Evolutionary conservation across 2,329 filamentous ascomycete species (phyloP), one percentile per base, ranked within the genome.

Genomic region (Cladophialophora bantiana): DNA sequence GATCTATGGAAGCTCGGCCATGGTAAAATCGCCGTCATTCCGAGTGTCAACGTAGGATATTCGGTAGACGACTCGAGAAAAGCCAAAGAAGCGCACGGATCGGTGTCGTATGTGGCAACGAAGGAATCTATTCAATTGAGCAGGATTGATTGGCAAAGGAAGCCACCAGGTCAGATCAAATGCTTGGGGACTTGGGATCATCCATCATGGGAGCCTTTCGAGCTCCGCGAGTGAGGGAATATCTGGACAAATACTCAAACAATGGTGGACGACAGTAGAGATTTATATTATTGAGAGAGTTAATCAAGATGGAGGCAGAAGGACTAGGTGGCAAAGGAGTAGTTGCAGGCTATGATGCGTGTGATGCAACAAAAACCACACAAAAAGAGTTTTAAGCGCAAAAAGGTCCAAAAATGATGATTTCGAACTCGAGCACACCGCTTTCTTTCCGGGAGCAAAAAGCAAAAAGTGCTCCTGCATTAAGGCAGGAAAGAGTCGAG

Each of bases 41-140:
- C 86, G 0, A 80, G 78, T 2, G 81, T 88, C 2, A 87, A 85
- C 68, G 74, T 88, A 1, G 85, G 83, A 67, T 88, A 88, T 71
- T 80, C 79, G 3, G 76, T 85, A 66, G 78, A 82, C 2, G 77
- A 76, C 3, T 82, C 78, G 1, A 75, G 71, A 56, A 74, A 74
- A 64, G 82, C 86, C 42, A 88, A 88, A 74, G 70, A 76, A 9
- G 66, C 78, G 2, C 85, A 85, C 72, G 85, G 86, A 0, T 86
- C 82, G 73, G 79, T 81, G n/a, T 54, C 65, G 32, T 59, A 64
- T 6, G 52, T 15, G 31, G 20, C 69, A 52, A 36, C 64, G 10
- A 35, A 62, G 13, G 57, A 63, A 45, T 65, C 69, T 35, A 45
- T n/a, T 10, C 50, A 66, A 38, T 26, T 7, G n/a, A 62, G 71